Base-by-base conservation (phyloP, 805 yeast genomes). In the Wickerhamiella kurtzmanii region DNA sequence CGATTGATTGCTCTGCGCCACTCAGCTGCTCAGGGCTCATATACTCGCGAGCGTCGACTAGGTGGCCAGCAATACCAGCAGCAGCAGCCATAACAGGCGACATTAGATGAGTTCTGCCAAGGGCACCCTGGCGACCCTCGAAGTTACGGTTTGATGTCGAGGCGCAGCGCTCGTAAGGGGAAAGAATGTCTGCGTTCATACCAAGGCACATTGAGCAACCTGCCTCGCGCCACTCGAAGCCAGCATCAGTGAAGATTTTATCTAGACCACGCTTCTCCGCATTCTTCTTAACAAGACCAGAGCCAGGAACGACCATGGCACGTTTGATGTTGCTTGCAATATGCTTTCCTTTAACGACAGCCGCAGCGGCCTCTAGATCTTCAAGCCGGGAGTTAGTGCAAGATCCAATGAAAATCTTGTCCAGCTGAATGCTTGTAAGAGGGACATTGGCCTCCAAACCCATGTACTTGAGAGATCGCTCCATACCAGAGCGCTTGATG, bases 41-140 rank as follows among this genome's bases (percentile, higher is more conserved):
- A 64, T 75, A 84, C 47, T 84, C 81, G 68, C 98, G 80, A 57
- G 88, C 88, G 63, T 92, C 98, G 41, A 83, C 75, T 59, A 92
- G 80, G 60, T 80, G 86, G 56, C 98, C 98, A 48, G 74, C 75
- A 56, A 92, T 80, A 59, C 88, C 96, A 17, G 98, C 97, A 18
- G 97, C 96, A 28, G 98, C 98, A 43, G 98, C 98, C 98, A 92
- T 92, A 19, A 95, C 95, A 37, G 98, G 98, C 13, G 96, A 85
- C 95, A 89, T 86, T 63, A 92, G 75, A 64, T 92, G 98, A 17
- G 98, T 92, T 71, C 98, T 79, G 16, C 96, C 86, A 50, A 69
- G 70, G 45, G 96, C 95, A 70, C 98, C 98, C 73, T 92, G 98
- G 69, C 98, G 88, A 59, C 98, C 98, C 67, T 89, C 96, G 63